A percentile compares a stretch with the other conserved stretches of the same genome.
phyloP scores from a whole-genome alignment of 345 rosid genomes.

The Populus simonii region DNA sequence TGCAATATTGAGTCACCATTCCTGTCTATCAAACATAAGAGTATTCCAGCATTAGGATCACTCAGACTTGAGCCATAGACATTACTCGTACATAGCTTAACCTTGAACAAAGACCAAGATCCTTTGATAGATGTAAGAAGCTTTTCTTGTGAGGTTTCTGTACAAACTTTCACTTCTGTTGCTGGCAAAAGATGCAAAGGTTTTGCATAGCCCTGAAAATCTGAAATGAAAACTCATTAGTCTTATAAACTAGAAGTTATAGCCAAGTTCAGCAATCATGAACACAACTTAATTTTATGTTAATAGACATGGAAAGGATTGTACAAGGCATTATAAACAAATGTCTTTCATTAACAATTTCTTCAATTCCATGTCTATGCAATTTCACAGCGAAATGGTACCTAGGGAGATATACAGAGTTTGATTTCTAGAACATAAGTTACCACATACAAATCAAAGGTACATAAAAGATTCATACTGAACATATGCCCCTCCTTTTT shows the following conservation, averaged over 20 bases:
- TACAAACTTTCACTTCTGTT: constrained; percentile 45
- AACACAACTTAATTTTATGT: neutral
- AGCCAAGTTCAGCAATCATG: constrained; percentile 1
- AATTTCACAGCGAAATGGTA: neutral
- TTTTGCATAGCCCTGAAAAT: constrained; percentile 71
- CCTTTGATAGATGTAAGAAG: constrained; percentile 16
- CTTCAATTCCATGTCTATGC: neutral
- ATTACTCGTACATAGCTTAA: constrained; percentile 67
- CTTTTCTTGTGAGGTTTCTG: constrained; percentile 24
- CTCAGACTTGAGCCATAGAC: constrained; percentile 61
- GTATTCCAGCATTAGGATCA: constrained; percentile 58
- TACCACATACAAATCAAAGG: neutral
- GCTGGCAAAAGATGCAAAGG: constrained; percentile 61
- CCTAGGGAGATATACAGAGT: neutral
- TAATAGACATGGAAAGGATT: neutral
- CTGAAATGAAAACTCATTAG: constrained; percentile 34
- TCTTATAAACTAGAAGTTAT: neutral
- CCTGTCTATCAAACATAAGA: constrained; percentile 62
- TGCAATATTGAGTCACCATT: constrained; percentile 66
- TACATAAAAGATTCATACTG: neutral
- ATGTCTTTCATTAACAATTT: neutral
- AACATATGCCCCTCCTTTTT: neutral
- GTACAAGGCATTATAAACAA: neutral
- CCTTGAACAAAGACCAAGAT: constrained; percentile 50
- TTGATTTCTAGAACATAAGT: neutral